phyloP scores from a whole-genome alignment of 106 monocot genomes.

The Alisma plantagoaquatica region DNA sequence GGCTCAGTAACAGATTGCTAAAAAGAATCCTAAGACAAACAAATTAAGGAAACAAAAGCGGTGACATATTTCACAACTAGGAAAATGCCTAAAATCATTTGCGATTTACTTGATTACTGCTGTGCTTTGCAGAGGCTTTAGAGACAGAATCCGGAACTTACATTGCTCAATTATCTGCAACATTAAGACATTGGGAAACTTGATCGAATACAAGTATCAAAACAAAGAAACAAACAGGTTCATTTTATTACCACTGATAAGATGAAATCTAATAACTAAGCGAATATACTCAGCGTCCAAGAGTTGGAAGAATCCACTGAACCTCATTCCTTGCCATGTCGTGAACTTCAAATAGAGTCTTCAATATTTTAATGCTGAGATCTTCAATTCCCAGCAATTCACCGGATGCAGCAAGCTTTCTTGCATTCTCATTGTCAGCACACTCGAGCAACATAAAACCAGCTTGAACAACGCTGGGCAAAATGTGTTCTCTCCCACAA shows the following conservation, averaged over 20 bases:
- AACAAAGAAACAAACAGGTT: neutral
- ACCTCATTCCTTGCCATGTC: constrained; percentile 53
- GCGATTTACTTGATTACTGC: constrained; percentile 72
- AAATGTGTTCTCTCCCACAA: constrained; percentile 64
- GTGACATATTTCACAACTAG: too few relatives aligned
- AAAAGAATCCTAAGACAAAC: too few relatives aligned
- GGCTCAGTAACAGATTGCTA: too few relatives aligned
- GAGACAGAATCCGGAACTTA: constrained; percentile 70
- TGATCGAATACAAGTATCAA: neutral
- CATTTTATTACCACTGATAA: neutral
- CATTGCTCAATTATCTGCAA: constrained; percentile 81
- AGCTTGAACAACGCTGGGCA: constrained; percentile 74
- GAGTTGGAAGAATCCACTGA: neutral
- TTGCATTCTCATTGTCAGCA: constrained; percentile 18
- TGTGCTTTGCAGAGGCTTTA: constrained; percentile 53
- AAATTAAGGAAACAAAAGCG: too few relatives aligned
- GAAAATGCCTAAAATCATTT: too few relatives aligned
- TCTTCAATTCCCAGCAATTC: constrained; percentile 55
- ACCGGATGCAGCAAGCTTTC: constrained; percentile 10
- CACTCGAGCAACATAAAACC: constrained; percentile 71
- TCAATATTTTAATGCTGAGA: constrained; percentile 57
- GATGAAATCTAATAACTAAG: neutral
- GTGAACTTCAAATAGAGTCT: constrained; percentile 65
- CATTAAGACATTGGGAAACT: neutral
- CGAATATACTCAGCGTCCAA: neutral